Conservation (phyloP, 352 stramenopile species). For the Phytophthora pisi region DNA sequence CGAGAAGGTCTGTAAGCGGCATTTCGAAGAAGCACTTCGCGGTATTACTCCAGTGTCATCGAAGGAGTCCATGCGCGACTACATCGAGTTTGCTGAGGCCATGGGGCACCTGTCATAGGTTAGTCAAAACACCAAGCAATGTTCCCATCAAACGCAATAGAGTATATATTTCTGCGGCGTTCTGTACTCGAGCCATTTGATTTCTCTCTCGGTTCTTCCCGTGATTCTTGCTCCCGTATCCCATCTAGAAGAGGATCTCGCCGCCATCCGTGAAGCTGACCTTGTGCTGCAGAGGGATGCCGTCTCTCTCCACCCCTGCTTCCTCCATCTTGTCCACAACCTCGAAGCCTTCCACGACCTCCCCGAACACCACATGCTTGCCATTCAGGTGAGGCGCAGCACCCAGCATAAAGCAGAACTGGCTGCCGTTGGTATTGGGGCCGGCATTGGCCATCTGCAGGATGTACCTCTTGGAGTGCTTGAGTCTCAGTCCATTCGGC, state of each 20-base stretch:
- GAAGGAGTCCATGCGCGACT: slow-evolving; percentile 54
- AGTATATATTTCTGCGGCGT: slow-evolving; percentile 1
- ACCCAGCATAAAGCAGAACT: slow-evolving; percentile 99
- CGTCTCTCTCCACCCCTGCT: slow-evolving; percentile 64
- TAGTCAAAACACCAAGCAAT: neutral
- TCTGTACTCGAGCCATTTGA: neutral
- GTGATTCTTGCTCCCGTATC: neutral
- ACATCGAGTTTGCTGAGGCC: slow-evolving; percentile 60
- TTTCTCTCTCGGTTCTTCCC: neutral
- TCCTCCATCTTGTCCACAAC: slow-evolving; percentile 87
- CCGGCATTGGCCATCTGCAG: slow-evolving; percentile 98
- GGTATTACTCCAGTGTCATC: slow-evolving; percentile 65
- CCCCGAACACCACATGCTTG: slow-evolving; percentile 87
- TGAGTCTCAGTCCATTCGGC: slow-evolving; percentile 86
- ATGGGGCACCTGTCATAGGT: slow-evolving; percentile 61
- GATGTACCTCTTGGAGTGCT: slow-evolving; percentile 83
- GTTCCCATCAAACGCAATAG: slow-evolving; percentile 15
- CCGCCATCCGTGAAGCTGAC: slow-evolving; percentile 75
- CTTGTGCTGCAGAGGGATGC: slow-evolving; percentile 73
- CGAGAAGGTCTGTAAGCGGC: slow-evolving; percentile 52
- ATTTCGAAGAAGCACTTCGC: slow-evolving; percentile 64
- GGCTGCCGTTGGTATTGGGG: slow-evolving; percentile 97
- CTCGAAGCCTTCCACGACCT: slow-evolving; percentile 83
- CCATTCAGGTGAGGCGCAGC: slow-evolving; percentile 77
- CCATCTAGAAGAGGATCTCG: slow-evolving; percentile 58